phyloP scores from a whole-genome alignment of 352 stramenopile species.

The Thraustotheca clavata region DNA sequence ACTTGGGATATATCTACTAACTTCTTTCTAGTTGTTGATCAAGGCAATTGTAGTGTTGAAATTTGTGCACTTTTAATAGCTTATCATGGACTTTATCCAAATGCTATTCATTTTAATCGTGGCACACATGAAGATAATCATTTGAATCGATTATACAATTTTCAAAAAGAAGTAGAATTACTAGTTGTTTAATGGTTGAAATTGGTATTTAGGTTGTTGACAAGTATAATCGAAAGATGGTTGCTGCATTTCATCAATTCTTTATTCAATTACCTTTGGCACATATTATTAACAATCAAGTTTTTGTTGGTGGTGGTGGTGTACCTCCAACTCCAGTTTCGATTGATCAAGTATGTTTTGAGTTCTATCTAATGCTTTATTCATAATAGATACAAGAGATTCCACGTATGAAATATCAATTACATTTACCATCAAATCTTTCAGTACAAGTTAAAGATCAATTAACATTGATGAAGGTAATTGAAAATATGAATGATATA shows the following conservation, averaged over 20 bases:
- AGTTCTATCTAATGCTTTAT: neutral
- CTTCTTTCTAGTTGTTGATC: constrained; percentile 39
- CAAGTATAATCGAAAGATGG: constrained; percentile 20
- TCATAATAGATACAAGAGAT: neutral
- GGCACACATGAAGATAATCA: constrained; percentile 70
- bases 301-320: constrained; percentile 64
- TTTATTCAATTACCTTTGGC: constrained; percentile 50
- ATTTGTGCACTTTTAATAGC: constrained; percentile 36
- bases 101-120: constrained; percentile 47
- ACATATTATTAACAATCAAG: constrained; percentile 35
- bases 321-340: constrained; percentile 36
- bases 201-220: constrained; percentile 7
- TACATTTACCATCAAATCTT: neutral
- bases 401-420: constrained; percentile 2
- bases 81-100: constrained; percentile 40
- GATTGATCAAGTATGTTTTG: constrained; percentile 18
- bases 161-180: constrained; percentile 23
- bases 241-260: constrained; percentile 23
- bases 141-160: constrained; percentile 37
- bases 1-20: neutral
- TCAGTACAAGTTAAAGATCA: neutral
- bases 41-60: constrained; percentile 45
- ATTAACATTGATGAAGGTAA: neutral
- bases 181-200: neutral
- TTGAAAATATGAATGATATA: neutral